Base-by-base conservation (phyloP, 768 basidiomycete genomes). In the Suillus occidentalis region DNA sequence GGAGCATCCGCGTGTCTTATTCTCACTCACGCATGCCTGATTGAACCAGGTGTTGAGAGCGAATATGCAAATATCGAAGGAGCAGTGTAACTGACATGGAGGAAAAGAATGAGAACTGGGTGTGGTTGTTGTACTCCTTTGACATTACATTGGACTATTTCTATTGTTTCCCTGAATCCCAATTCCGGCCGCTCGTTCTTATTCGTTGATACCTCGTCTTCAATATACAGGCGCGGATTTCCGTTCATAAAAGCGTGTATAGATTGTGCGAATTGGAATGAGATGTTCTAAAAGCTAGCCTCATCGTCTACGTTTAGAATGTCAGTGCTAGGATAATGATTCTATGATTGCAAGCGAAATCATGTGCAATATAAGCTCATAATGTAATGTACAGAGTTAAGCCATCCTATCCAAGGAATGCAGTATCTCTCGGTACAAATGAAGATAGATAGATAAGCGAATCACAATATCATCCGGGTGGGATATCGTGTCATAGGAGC, bases 31-130 rank as follows among this genome's bases (percentile, higher is more conserved):
- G 97, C 97, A 2, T 85, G 85, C 63, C 67, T 98, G 67, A 87
- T 98, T 67, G 97, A 99, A 77, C 97, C 96, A 2, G 97, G 97
- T 34, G 86, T 97, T 62, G 97, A 99, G 79, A 92, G 91, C 79
- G 95, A 97, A 75, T 97, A 97, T 70, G 88, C 90, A 4, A 72
- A 80, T 50, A 90, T 94, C n/a, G 85, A 91, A 76, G 91, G 90
- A 56, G 72, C 74, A 40, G 90, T 90, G 58, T 89, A 78, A 67
- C 66, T 13, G 50, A 6, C 52, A 22, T 45, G 47, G 31, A 3
- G 43, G 56, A 53, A 31, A 28, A 28, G 52, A 18, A 31, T 53
- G 52, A 18, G 16, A 10, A 20, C 4, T 53, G 12, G 18, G 47
- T 18, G 50, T 34, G 25, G 28, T 58, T 57, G 60, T 61, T 53